phyloP scores from a whole-genome alignment of 2,329 filamentous ascomycete species.

The Rugonectria rugulosa region DNA sequence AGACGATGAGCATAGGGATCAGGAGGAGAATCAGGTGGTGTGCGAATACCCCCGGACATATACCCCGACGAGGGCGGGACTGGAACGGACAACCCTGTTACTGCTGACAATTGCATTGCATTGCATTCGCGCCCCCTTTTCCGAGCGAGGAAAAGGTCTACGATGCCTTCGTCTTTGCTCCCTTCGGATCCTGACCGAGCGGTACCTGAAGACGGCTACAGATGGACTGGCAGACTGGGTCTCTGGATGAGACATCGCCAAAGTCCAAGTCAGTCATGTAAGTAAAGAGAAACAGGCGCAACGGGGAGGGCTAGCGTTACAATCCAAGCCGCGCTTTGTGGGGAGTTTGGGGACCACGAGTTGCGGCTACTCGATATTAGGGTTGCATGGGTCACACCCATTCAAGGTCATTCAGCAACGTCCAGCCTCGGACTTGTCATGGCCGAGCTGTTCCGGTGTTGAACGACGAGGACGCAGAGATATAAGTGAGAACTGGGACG shows the following conservation, averaged over 20 bases:
- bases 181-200: slow-evolving; percentile 40
- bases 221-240: no score
- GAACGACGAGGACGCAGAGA: background rate
- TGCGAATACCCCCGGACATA: slow-evolving; percentile 11
- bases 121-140: slow-evolving; percentile 6
- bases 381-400: background rate
- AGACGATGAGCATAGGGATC: slow-evolving; percentile 4
- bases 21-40: slow-evolving; percentile 14
- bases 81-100: no score
- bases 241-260: no score
- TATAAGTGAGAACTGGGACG: slow-evolving; percentile 1
- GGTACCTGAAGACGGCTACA: slow-evolving; percentile 29
- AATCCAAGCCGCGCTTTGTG: slow-evolving; percentile 29
- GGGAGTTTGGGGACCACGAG: slow-evolving; percentile 25
- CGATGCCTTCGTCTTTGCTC: background rate
- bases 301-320: slow-evolving; percentile 30
- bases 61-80: slow-evolving; percentile 16
- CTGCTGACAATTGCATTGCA: slow-evolving; percentile 1
- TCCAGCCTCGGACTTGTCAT: slow-evolving; percentile 31
- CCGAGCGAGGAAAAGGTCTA: slow-evolving; percentile 9
- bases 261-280: slow-evolving; percentile 20
- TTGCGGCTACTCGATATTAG: slow-evolving; percentile 19
- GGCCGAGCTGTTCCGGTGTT: slow-evolving; percentile 19
- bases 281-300: slow-evolving; percentile 30
- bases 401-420: no score